Percentiles rank a stretch among this genome's conserved stretches.
phyloP scores from a whole-genome alignment of 192 early-diverging fungal genomes.

The Mortierella alpina region DNA sequence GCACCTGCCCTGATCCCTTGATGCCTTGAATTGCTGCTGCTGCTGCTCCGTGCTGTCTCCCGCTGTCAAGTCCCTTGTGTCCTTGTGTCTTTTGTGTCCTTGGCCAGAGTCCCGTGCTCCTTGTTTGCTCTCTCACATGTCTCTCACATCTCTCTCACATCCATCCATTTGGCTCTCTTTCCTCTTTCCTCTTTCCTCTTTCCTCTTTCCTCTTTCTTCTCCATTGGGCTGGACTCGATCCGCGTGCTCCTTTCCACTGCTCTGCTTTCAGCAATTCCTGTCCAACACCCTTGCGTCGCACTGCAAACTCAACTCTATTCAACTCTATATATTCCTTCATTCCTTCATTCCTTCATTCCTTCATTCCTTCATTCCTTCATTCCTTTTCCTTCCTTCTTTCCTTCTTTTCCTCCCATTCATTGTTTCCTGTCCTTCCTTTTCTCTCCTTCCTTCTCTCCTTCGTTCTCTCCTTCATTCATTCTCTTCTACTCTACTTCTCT shows the following conservation, averaged over 20 bases:
- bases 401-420: background rate
- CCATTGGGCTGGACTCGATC: background rate
- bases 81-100: too few species aligned
- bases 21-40: too few species aligned
- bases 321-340: background rate
- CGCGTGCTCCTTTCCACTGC: background rate
- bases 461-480: background rate
- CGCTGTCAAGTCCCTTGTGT: too few species aligned
- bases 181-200: background rate
- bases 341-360: background rate
- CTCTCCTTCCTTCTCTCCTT: background rate
- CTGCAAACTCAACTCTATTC: background rate
- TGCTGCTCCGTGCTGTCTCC: too few species aligned
- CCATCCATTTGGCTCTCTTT: background rate
- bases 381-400: background rate
- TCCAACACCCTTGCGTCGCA: background rate
- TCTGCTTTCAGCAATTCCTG: background rate
- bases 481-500: background rate
- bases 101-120: background rate
- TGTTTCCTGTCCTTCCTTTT: background rate
- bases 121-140: background rate
- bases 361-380: background rate
- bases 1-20: background rate
- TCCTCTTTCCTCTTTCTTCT: background rate
- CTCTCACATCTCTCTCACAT: slow-evolving; percentile 2